Evolutionary conservation across 495 filamentous ascomycete species (phyloP).

Genomic region (Daldinia grandis): DNA sequence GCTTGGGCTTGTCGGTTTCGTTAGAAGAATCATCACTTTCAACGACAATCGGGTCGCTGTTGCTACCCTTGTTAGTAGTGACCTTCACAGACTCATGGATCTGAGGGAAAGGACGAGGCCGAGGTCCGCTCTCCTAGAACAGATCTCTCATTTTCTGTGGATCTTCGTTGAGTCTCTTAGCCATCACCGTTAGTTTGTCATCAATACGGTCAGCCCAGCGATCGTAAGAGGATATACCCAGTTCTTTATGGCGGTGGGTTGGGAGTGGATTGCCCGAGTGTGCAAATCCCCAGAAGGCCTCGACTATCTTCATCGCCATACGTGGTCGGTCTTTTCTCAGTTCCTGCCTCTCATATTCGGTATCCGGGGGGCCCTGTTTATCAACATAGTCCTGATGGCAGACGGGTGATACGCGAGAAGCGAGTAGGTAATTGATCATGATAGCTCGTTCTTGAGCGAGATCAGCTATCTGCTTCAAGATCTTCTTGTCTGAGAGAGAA

Average conservation of each 20-base stretch:
- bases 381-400: conserved; percentile 4
- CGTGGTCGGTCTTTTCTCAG: background rate
- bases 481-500: background rate
- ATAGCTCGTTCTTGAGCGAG: conserved; percentile 4
- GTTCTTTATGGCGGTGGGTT: background rate
- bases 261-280: conserved; percentile 15
- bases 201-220: conserved; percentile 15
- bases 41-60: background rate
- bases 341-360: background rate
- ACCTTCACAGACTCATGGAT: background rate
- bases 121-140: conserved; percentile 19
- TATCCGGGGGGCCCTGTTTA: background rate
- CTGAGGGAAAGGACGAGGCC: background rate
- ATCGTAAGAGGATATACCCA: conserved; percentile 1
- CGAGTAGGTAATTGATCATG: conserved; percentile 20
- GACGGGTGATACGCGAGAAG: conserved; percentile 10
- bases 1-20: background rate
- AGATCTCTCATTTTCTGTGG: background rate
- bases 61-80: background rate
- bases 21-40: background rate
- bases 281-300: conserved; percentile 3
- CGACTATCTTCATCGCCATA: background rate
- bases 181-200: conserved; percentile 7
- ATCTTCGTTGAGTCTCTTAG: background rate
- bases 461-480: background rate